Evolutionary conservation across 257 asterid species (phyloP).

Genomic region (Galeopsis tetrahit): DNA sequence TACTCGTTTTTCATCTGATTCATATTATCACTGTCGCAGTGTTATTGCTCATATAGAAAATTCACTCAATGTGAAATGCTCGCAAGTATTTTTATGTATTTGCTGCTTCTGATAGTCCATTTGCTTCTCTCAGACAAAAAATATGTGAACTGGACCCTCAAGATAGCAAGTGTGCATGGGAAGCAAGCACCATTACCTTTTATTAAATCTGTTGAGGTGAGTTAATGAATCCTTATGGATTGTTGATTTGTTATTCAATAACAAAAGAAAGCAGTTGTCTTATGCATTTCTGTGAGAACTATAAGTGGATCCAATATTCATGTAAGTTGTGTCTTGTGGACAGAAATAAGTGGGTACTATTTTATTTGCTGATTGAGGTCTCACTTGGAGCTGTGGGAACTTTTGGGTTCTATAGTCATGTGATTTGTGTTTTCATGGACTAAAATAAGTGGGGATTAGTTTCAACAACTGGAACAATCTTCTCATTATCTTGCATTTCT

Average conservation of each 20-base stretch:
- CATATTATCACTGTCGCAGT: neutral
- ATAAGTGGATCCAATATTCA: neutral
- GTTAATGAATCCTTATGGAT: neutral
- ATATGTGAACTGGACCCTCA: constrained; percentile 89
- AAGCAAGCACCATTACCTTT: constrained; percentile 87
- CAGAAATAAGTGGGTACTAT: neutral
- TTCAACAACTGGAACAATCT: constrained; percentile 1
- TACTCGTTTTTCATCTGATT: neutral
- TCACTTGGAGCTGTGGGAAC: constrained; percentile 9
- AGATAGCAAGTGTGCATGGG: constrained; percentile 84
- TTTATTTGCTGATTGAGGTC: constrained; percentile 26
- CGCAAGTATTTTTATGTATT: constrained; percentile 10
- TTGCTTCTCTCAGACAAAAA: constrained; percentile 63
- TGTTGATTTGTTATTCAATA: constrained; percentile 4
- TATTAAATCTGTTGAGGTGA: constrained; percentile 79
- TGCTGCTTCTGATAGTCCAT: constrained; percentile 34
- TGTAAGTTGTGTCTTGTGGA: neutral
- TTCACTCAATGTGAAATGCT: constrained; percentile 15
- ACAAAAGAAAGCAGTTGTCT: constrained; percentile 8
- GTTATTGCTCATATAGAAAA: constrained; percentile 22
- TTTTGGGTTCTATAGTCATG: constrained; percentile 13
- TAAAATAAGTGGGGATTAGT: constrained; percentile 21
- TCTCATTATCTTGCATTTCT: constrained; percentile 1
- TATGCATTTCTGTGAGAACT: constrained; percentile 18
- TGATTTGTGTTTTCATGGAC: constrained; percentile 3